Evolutionary conservation across 768 basidiomycete genomes (phyloP), one percentile per base, ranked within the genome.

Genomic region (Psilocybe tampanensis): DNA sequence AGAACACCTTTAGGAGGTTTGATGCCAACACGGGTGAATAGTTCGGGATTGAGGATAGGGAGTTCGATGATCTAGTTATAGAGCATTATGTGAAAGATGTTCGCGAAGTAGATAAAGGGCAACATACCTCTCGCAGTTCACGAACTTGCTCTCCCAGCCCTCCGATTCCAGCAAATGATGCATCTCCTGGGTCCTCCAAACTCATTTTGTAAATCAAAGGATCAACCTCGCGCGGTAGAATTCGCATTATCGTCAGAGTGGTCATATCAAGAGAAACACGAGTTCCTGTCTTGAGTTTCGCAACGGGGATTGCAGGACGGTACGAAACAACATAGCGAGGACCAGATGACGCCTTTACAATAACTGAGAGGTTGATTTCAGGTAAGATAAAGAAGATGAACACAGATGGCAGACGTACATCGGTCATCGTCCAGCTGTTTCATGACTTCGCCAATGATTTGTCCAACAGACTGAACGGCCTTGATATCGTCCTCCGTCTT

Each of bases 161-260:
- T 66, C 97, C 97, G 52, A 99, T 98, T 59, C 95, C 95, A 1
- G 96, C 96, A 70, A 98, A 98, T 3, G 93, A 85, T 7, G 92
- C 95, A 48, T 90, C 90, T 76, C 94, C 95, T 2, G 97, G 94
- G 67, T 98, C 96, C 72, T 99, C 97, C 67, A 97, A 78, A 61
- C 94, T 96, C 97, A 98, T 99, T 77, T 98, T 98, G 80, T 99
- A 99, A 11, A 99, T 96, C 65, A 96, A 76, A 15, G 97, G 97
- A 70, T 99, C 97, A 7, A 99, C 94, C 71, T 99, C 97, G 60
- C 97, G 85, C 3, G 97, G 97, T 18, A 99, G 79, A 51, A 98
- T 96, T 34, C 97, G 92, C 95, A 99, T 98, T 68, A 99, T 94
- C 6, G 97, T 99, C 29, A 98, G 79, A 2, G 97, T 98, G 3